These are phyloP conservation scores for Podospora tetraspora DNA, from an alignment of 495 filamentous ascomycete species.

Conservation along the genomic window DNA sequence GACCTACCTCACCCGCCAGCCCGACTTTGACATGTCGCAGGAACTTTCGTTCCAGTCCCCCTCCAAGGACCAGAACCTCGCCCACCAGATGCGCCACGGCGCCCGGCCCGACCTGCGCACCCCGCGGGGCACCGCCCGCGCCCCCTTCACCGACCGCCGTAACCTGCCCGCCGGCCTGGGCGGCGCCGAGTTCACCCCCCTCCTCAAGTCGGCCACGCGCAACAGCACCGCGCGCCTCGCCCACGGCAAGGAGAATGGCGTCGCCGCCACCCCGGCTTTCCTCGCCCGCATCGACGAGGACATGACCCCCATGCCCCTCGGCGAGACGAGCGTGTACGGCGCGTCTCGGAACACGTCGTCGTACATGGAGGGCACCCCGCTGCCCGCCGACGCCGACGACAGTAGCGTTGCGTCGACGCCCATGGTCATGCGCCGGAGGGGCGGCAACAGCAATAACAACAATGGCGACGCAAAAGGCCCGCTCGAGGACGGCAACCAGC, in stretches of 20 bases:
- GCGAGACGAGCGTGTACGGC: constrained; percentile 64
- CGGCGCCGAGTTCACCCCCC: constrained; percentile 82
- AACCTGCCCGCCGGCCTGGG: constrained; percentile 58
- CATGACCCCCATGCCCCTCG: constrained; percentile 54
- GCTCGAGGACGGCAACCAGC: constrained; percentile 74
- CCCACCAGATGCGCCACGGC: constrained; percentile 61
- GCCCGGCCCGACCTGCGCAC: constrained; percentile 60
- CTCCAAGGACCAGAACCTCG: constrained; percentile 66
- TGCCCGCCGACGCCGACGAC: constrained; percentile 61
- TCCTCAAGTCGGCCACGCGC: constrained; percentile 83
- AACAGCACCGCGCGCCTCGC: constrained; percentile 57
- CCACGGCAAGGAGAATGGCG: constrained; percentile 46
- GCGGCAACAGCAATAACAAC: constrained; percentile 47
- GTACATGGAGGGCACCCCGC: constrained; percentile 47
- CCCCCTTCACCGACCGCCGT: constrained; percentile 61
- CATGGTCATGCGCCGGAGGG: constrained; percentile 55
- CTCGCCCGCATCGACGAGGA: constrained; percentile 58
- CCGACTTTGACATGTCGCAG: constrained; percentile 71
- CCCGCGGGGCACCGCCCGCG: constrained; percentile 51
- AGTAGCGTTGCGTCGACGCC: constrained; percentile 81
- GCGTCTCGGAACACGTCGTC: constrained; percentile 51
- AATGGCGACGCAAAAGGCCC: constrained; percentile 49
- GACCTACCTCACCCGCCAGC: constrained; percentile 65
- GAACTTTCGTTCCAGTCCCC: constrained; percentile 85
- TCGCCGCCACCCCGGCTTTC: constrained; percentile 64